These are phyloP conservation scores for Microbotryum violaceum DNA, from an alignment of 1,284 basidiomycete species.

Conservation along the genomic window DNA sequence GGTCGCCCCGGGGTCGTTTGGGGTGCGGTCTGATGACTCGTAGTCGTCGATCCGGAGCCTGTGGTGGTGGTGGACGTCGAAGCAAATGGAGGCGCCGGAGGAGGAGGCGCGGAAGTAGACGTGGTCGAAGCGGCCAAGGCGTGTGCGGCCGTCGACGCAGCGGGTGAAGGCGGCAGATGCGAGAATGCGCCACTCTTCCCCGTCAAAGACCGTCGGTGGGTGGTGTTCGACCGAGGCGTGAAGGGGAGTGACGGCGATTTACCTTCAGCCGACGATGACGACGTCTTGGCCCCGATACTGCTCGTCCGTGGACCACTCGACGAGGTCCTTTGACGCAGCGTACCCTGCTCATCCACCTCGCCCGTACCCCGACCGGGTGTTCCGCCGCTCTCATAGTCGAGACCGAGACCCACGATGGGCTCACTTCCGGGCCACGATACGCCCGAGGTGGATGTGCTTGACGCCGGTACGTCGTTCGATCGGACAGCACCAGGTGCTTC, in stretches of 20 bases:
- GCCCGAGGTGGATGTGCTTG: no score
- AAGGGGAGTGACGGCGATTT: no score
- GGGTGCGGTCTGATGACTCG: slow-evolving; percentile 36
- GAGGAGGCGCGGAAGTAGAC: slow-evolving; percentile 34
- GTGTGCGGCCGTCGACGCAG: slow-evolving; percentile 59
- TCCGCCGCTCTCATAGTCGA: slow-evolving; percentile 13
- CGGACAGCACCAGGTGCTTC: no score
- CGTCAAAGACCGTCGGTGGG: slow-evolving; percentile 13
- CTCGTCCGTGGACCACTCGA: slow-evolving; percentile 23
- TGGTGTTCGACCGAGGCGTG: no score
- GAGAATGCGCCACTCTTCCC: slow-evolving; percentile 20
- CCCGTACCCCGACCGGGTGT: not conserved
- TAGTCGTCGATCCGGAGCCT: slow-evolving; percentile 39
- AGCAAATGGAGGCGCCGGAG: slow-evolving; percentile 48
- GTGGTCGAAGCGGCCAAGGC: slow-evolving; percentile 46
- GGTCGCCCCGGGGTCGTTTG: slow-evolving; percentile 9
- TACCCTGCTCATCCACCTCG: slow-evolving; percentile 8
- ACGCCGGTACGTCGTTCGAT: no score
- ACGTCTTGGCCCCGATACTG: slow-evolving; percentile 5
- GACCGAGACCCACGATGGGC: slow-evolving; percentile 14
- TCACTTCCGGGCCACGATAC: no score
- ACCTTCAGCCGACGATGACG: no score
- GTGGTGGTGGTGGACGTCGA: slow-evolving; percentile 34
- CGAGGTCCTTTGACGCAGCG: not conserved
- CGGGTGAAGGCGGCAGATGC: slow-evolving; percentile 29